Percentiles rank a stretch among this genome's conserved stretches.
Evolutionary conservation across 2,329 filamentous ascomycete species (phyloP).

Genomic region (Macroventuria anomochaeta): DNA sequence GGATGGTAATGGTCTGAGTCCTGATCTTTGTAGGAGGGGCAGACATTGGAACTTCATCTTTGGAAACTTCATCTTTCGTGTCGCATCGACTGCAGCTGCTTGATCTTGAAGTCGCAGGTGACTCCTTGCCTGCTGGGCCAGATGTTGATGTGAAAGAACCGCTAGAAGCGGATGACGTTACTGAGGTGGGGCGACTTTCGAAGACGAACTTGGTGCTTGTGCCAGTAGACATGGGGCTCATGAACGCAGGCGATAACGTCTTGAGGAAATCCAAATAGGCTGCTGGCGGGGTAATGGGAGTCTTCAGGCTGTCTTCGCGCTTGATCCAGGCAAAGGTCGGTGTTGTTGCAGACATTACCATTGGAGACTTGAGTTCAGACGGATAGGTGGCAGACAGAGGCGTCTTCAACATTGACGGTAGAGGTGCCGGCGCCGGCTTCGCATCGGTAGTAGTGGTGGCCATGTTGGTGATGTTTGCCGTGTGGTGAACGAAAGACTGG

Average conservation of each 20-base stretch:
- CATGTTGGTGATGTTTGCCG: constrained; percentile 39
- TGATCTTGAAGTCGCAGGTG: constrained; percentile 45
- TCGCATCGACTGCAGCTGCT: constrained; percentile 50
- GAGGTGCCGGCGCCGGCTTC: constrained; percentile 46
- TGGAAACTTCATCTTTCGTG: constrained; percentile 21
- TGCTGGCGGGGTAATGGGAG: constrained; percentile 86
- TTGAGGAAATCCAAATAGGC: constrained; percentile 95
- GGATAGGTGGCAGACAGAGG: constrained; percentile 67
- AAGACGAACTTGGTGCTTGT: constrained; percentile 61
- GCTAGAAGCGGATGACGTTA: constrained; percentile 47
- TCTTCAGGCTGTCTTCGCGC: constrained; percentile 69
- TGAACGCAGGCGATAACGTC: constrained; percentile 73
- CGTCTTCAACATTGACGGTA: constrained; percentile 53
- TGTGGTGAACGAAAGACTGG: constrained; percentile 42
- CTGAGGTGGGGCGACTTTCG: constrained; percentile 49
- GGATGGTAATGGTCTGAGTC: constrained; percentile 63
- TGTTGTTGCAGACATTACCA: constrained; percentile 57
- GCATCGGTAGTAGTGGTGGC: constrained; percentile 50
- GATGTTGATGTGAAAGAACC: constrained; percentile 47
- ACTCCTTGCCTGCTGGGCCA: constrained; percentile 41
- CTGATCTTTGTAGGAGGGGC: constrained; percentile 53
- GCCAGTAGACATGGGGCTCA: constrained; percentile 69
- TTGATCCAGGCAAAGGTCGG: constrained; percentile 67
- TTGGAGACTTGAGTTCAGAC: constrained; percentile 66
- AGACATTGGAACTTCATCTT: constrained; percentile 50